Evolutionary conservation across 768 basidiomycete species (phyloP).

Genomic region (Hebeloma cylindrosporum): DNA sequence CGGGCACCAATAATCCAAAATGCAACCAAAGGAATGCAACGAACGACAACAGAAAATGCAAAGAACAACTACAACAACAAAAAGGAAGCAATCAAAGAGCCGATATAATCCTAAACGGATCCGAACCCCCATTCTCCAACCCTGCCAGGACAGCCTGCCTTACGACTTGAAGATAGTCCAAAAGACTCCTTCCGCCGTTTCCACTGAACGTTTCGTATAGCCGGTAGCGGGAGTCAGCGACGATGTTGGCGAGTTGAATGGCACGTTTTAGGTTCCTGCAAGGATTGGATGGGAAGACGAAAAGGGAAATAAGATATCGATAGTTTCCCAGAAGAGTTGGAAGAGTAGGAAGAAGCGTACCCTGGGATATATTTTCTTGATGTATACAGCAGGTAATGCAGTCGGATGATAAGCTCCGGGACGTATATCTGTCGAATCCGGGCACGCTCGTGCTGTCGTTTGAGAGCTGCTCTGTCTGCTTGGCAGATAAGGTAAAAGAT

Average conservation of each 20-base stretch:
- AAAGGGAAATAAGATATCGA: background rate
- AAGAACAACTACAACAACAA: background rate
- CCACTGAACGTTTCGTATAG: constrained; percentile 84
- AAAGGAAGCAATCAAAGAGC: constrained; percentile 1
- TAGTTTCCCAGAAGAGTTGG: too few species aligned
- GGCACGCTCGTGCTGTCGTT: constrained; percentile 61
- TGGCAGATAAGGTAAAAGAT: too few species aligned
- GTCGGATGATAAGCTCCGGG: constrained; percentile 84
- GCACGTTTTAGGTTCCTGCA: constrained; percentile 74
- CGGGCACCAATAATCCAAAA: too few species aligned
- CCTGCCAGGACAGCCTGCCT: constrained; percentile 69
- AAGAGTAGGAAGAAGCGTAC: constrained; percentile 40
- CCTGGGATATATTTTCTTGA: constrained; percentile 65
- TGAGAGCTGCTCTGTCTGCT: background rate
- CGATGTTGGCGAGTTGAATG: constrained; percentile 75
- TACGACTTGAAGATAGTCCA: constrained; percentile 74
- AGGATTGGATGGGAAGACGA: background rate
- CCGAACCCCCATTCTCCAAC: constrained; percentile 73
- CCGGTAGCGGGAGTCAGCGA: constrained; percentile 85
- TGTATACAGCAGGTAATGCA: constrained; percentile 70
- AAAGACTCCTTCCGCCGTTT: constrained; percentile 58
- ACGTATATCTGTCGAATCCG: constrained; percentile 88
- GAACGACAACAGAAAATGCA: too few species aligned
- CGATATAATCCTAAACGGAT: constrained; percentile 59
- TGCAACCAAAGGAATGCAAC: too few species aligned